Base-by-base conservation (phyloP, 2,329 filamentous ascomycete species). In the Aureobasidium uvarum region DNA sequence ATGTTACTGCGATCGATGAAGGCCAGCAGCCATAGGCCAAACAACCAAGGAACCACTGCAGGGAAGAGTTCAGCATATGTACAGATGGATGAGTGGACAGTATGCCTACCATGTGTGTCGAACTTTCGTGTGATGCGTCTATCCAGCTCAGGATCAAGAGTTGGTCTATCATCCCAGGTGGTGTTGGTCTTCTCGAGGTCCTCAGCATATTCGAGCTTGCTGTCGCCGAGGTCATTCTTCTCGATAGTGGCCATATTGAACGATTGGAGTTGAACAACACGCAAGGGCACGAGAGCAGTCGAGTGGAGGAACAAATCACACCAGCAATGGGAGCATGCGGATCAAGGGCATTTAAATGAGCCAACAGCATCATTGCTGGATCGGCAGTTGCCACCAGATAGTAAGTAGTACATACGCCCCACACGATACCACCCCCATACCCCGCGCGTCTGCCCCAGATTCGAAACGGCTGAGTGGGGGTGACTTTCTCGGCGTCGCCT, bases 1-100 rank as follows among this genome's bases (percentile, higher is more conserved):
- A 77, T 74, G 64, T 77, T 77, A 64, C 70, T 72, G 28, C 79
- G 72, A 68, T 81, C 80, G 65, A 82, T 81, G 72, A 81, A 81
- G 8, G 79, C 77, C n/a, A 81, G 73, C 4, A 81, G 74, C 77
- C 78, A 81, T 16, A 81, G 73, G 11, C 74, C 72, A 54, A 81
- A 81, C 6, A 81, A 73, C 78, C 78, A 80, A 4, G 79, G 79
- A 13, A 81, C 69, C 36, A 81, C 46, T 52, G 25, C 5, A 18
- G 11, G 25, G 18, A 18, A 20, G 8, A 14, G 10, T 16, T 62
- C 10, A 62, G 36, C 8, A 20, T 13, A 28, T 14, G 13, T 18
- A 16, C 8, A 11, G 7, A 18, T 36, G 31, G 5, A 23, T 31
- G 13, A 46, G 25, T 6, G 18, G 13, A 8, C 2, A 3, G 39